Evolutionary conservation across 306 rosid species (phyloP), one percentile per base, ranked within the genome.

Genomic region (Lotus japonicus): DNA sequence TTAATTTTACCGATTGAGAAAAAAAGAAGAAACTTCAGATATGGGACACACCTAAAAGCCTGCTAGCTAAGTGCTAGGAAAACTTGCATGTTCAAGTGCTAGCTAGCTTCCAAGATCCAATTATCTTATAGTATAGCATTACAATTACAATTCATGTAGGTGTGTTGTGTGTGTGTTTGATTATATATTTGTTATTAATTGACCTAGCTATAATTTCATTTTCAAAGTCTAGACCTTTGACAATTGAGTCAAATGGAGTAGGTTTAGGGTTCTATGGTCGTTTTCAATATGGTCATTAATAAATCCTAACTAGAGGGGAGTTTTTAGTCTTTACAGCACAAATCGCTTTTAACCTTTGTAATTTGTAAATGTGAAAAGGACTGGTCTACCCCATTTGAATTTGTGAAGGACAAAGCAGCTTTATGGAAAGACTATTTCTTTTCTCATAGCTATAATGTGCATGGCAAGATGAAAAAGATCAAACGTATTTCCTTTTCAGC

Each of bases 351-450:
- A 71, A 71, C 52, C 74, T 61, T 71, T 23, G 84, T n/a, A 56
- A 80, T 65, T 71, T 62, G 71, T 78, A 78, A 72, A 65, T 72
- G 56, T 66, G 86, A 82, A 79, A 88, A 80, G 73, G 87, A 80
- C 87, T 67, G 78, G 75, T 68, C 65, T 76, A 71, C 61, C 81
- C 81, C 86, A 64, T 74, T 55, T 65, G 79, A 78, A 56, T 74
- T 73, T 80, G 81, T 74, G 76, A 75, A 74, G 84, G 73, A 75
- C 77, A 84, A 78, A 81, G 85, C 82, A 76, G 82, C 85, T 84
- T 90, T 78, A 79, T 80, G 76, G 59, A 87, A 85, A 77, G 86
- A 69, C 76, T 50, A 36, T 68, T 62, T 43, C 78, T 78, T 80
- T 82, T 75, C 56, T 78, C 77, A 68, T 74, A 59, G 73, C 50